Percentiles rank a stretch among this genome's conserved stretches.
phyloP scores from a whole-genome alignment of 352 stramenopile genomes.

The Thraustochytrium sp. region DNA sequence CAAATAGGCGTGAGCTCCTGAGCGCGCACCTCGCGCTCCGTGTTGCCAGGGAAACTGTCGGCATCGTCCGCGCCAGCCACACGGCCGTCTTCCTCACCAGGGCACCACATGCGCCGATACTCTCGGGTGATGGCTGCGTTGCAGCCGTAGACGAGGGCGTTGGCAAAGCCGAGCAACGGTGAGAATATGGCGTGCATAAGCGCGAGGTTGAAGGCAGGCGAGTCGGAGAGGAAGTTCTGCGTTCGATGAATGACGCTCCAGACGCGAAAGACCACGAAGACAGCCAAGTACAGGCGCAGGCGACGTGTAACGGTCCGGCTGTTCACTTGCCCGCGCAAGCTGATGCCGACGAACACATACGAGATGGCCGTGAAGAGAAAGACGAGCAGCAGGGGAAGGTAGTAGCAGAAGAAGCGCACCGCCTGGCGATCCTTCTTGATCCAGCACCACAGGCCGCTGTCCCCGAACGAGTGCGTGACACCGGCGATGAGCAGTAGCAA shows the following conservation, averaged over 20 bases:
- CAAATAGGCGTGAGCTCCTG: not conserved
- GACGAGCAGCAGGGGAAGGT: constrained; percentile 29
- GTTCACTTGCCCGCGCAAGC: not conserved
- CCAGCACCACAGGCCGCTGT: constrained; percentile 41
- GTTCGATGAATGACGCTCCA: constrained; percentile 10
- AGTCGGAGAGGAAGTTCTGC: not conserved
- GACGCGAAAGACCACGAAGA: constrained; percentile 29
- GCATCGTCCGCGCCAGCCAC: not conserved
- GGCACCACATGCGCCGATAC: not conserved
- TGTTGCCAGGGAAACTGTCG: not conserved
- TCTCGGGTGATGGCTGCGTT: not conserved
- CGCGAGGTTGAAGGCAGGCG: not conserved
- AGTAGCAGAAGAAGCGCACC: constrained; percentile 26
- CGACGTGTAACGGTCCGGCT: not conserved
- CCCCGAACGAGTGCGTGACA: not conserved
- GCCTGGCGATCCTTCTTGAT: constrained; percentile 13
- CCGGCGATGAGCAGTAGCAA: not conserved
- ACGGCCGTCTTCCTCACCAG: not conserved
- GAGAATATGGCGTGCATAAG: constrained; percentile 34
- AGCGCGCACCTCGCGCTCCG: not conserved
- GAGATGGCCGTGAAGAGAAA: not conserved
- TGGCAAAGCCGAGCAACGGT: constrained; percentile 39
- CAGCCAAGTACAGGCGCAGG: not conserved
- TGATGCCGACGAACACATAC: not conserved
- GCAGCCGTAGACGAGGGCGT: constrained; percentile 42